Base-by-base conservation (phyloP, 2,329 filamentous ascomycete species). In the Tolypocladium paradoxum region DNA sequence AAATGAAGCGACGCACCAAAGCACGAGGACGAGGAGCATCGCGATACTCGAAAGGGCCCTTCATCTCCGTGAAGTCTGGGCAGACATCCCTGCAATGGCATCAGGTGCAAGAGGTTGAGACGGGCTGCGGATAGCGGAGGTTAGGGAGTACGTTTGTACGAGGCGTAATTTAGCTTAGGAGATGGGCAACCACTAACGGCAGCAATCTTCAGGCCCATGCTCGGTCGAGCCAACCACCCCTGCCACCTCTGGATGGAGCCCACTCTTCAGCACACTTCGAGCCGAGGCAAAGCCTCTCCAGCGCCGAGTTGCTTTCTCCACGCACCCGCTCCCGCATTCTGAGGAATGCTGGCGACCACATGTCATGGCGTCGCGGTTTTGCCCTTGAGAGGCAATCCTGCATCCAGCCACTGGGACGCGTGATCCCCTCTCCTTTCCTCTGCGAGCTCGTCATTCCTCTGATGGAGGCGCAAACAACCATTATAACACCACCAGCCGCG, bases 341-440 rank as follows among this genome's bases (percentile, higher is more conserved):
- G 51, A 47, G 43, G 43, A 47, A 47, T 18, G 43, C 43, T n/a
- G 43, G 43, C 43, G 49, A 57, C 53, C 57, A 60, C 58, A 60
- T 60, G 57, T 55, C 57, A 56, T 48, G 27, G 6, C 18, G 49
- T 43, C 52, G 40, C 49, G 53, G 51, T 51, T 50, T 38, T 33
- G 35, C 50, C 47, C 38, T 50, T 50, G 51, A 55, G 22, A 12
- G 31, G 37, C 52, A 33, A 40, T 53, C 43, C n/a, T n/a, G n/a
- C 50, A 33, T 31, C 46, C 51, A 49, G 35, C 43, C 54, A 48
- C 49, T 50, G 48, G 48, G 40, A 29, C 12, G 24, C 40, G 40
- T 14, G 40, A 45, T 45, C 40, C 24, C 9, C 14, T 31, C 43
- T 14, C 16, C 24, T 12, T n/a, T 46, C 27, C 16, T 46, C 18